phyloP scores from a whole-genome alignment of 2,329 filamentous ascomycete species.

The Penicillium palitans region DNA sequence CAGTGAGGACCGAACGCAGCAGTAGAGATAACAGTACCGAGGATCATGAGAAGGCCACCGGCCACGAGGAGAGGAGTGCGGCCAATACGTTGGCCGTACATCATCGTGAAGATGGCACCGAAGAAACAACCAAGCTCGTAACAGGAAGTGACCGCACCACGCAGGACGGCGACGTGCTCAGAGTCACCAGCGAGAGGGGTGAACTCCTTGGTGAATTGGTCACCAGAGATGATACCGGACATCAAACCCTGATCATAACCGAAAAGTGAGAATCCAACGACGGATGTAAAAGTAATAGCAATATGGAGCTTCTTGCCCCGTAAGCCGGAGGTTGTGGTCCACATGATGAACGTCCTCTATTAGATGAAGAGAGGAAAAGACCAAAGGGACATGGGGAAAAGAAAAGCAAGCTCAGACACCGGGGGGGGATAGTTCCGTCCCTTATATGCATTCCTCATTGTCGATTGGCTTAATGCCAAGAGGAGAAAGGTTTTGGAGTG shows the following conservation, averaged over 20 bases:
- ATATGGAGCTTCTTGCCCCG: constrained; percentile 25
- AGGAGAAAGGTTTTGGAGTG: background rate
- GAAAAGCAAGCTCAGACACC: constrained; percentile 1
- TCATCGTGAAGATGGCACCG: constrained; percentile 34
- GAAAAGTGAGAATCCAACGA: constrained; percentile 55
- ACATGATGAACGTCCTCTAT: constrained; percentile 24
- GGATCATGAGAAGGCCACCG: constrained; percentile 52
- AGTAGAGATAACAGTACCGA: constrained; percentile 35
- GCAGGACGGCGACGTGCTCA: constrained; percentile 44
- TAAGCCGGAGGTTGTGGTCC: constrained; percentile 33
- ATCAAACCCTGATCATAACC: constrained; percentile 41
- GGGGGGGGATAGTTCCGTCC: background rate
- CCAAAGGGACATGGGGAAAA: constrained; percentile 1
- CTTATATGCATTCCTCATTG: constrained; percentile 7
- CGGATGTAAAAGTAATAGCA: constrained; percentile 33
- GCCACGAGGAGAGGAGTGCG: constrained; percentile 51
- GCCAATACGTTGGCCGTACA: constrained; percentile 33
- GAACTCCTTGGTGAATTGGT: constrained; percentile 30
- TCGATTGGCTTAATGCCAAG: constrained; percentile 3
- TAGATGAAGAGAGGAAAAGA: constrained; percentile 1
- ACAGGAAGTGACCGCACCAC: constrained; percentile 54
- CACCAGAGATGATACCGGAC: constrained; percentile 32
- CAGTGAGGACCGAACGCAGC: constrained; percentile 25
- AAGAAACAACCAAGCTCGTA: constrained; percentile 52
- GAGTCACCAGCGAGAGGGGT: constrained; percentile 17